Evolutionary conservation across 2,329 filamentous ascomycete genomes (phyloP).

Genomic region (Sporothrix pseudoabietina): DNA sequence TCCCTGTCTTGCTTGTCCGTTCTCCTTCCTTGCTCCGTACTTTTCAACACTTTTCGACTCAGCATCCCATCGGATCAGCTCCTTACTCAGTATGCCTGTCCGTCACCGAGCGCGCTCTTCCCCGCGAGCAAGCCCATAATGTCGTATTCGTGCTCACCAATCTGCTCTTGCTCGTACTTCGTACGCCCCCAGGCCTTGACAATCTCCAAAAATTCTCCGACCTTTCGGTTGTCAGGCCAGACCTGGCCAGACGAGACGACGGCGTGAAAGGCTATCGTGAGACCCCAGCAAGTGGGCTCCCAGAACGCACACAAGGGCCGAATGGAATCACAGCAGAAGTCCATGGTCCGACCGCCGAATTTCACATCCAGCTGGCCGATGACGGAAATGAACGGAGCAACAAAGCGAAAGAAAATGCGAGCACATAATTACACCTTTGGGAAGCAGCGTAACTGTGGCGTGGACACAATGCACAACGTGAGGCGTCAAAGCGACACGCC

Average conservation of each 20-base stretch:
- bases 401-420: not conserved
- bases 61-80: slow-evolving; percentile 4
- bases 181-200: not conserved
- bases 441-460: slow-evolving; percentile 1
- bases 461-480: not conserved
- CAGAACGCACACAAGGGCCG: slow-evolving; percentile 1
- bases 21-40: not conserved
- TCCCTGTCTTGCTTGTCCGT: not conserved
- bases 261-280: not conserved
- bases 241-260: slow-evolving; percentile 19
- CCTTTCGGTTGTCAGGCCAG: slow-evolving; percentile 9
- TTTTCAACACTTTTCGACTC: not conserved
- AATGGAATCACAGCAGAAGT: slow-evolving; percentile 15
- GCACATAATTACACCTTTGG: not conserved
- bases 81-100: not conserved
- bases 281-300: slow-evolving; percentile 18
- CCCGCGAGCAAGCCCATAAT: slow-evolving; percentile 3
- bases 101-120: not conserved
- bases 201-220: not conserved
- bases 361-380: not conserved
- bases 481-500: not conserved
- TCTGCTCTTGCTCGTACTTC: not conserved
- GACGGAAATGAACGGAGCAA: not conserved
- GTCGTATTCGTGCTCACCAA: slow-evolving; percentile 8
- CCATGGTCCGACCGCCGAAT: not conserved